phyloP scores from a whole-genome alignment of 1,139 yeast species.

The Wickerhamiella pararugosa region DNA sequence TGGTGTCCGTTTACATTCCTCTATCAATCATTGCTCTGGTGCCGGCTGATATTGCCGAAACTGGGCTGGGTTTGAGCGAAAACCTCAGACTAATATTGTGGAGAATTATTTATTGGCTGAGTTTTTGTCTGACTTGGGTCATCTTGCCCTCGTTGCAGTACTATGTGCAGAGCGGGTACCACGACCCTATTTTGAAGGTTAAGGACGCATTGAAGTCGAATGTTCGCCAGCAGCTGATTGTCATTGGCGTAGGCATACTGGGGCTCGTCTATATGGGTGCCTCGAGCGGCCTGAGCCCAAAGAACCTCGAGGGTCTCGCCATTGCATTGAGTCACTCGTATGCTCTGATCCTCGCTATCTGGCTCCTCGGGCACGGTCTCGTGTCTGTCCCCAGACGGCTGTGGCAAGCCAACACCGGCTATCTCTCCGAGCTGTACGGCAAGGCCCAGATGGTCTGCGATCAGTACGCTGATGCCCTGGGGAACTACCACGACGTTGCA shows the following conservation, averaged over 20 bases:
- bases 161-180: slow-evolving; percentile 57
- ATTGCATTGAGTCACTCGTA: slow-evolving; percentile 74
- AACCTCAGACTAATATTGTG: slow-evolving; percentile 41
- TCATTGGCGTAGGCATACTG: slow-evolving; percentile 37
- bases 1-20: slow-evolving; percentile 38
- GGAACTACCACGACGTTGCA: slow-evolving; percentile 49
- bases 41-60: slow-evolving; percentile 36
- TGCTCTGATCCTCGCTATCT: slow-evolving; percentile 56
- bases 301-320: slow-evolving; percentile 46
- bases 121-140: slow-evolving; percentile 59
- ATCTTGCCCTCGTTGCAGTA: slow-evolving; percentile 58
- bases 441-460: slow-evolving; percentile 47
- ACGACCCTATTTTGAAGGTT: slow-evolving; percentile 32
- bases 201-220: slow-evolving; percentile 45
- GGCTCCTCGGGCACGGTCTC: slow-evolving; percentile 79
- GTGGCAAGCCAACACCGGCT: slow-evolving; percentile 37
- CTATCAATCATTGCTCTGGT: slow-evolving; percentile 39
- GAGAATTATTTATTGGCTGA: slow-evolving; percentile 68
- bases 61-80: slow-evolving; percentile 25
- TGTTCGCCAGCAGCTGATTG: slow-evolving; percentile 43
- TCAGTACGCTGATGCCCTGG: slow-evolving; percentile 46
- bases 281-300: slow-evolving; percentile 43
- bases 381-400: slow-evolving; percentile 47
- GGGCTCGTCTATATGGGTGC: slow-evolving; percentile 48
- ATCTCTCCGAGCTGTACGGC: slow-evolving; percentile 34